Conservation (phyloP, 2,329 filamentous ascomycete genomes). For the Metarhizium humberi region DNA sequence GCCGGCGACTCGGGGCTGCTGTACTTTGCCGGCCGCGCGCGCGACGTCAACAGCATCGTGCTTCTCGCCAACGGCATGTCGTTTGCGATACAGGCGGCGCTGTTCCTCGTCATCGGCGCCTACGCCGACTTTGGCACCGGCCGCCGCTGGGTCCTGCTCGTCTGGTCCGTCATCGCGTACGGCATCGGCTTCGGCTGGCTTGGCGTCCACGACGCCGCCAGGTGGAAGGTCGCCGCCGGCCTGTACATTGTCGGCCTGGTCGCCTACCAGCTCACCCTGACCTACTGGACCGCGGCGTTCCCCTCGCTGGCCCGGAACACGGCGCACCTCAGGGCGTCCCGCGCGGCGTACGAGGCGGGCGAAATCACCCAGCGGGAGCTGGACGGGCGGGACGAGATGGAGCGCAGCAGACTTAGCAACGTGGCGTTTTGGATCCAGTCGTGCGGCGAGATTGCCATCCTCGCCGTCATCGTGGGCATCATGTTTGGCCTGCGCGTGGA, state of each 20-base stretch:
- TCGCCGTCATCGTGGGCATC: conserved; percentile 56
- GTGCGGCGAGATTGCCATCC: conserved; percentile 50
- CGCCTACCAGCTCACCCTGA: conserved; percentile 56
- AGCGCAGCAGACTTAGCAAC: conserved; percentile 55
- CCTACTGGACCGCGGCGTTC: conserved; percentile 58
- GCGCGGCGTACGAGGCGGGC: conserved; percentile 24
- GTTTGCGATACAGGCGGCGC: conserved; percentile 55
- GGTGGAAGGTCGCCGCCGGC: conserved; percentile 52
- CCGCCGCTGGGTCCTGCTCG: conserved; percentile 52
- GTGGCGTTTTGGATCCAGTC: conserved; percentile 56
- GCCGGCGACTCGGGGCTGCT: conserved; percentile 42
- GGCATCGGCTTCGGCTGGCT: conserved; percentile 59
- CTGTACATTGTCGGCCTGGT: conserved; percentile 60
- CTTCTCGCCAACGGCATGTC: conserved; percentile 57
- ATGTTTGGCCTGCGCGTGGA: conserved; percentile 53
- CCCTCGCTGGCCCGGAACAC: conserved; percentile 29
- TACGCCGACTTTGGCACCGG: conserved; percentile 58
- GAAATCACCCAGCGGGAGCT: conserved; percentile 50
- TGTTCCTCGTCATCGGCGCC: conserved; percentile 42
- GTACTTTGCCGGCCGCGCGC: conserved; percentile 43
- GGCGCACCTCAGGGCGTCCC: conserved; percentile 22
- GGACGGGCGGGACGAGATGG: conserved; percentile 50
- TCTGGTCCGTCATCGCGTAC: conserved; percentile 50
- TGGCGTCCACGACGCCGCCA: conserved; percentile 47
- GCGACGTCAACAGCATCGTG: conserved; percentile 57